A percentile compares a stretch with the other conserved stretches of the same genome.
Conservation (phyloP, 2,329 filamentous ascomycete genomes). For the Nannizziopsis arthrosporioides region DNA sequence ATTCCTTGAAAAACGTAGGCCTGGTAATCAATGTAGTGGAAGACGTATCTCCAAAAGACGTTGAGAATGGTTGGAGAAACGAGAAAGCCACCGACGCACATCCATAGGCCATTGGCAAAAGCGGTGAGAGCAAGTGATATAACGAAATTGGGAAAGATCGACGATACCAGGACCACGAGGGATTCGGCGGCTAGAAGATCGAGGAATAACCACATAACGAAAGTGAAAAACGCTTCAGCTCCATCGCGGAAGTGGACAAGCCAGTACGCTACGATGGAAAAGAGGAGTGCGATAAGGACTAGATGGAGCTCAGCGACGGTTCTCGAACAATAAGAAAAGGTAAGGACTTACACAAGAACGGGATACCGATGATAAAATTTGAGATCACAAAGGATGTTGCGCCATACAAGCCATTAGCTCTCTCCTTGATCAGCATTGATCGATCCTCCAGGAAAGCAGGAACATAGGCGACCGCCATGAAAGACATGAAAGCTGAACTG, state of each 20-base stretch:
- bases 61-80: conserved; percentile 62
- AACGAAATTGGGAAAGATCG: conserved; percentile 67
- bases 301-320: conserved; percentile 3
- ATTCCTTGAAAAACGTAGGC: conserved; percentile 79
- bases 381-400: conserved; percentile 59
- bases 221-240: conserved; percentile 58
- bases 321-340: not conserved
- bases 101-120: conserved; percentile 82
- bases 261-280: conserved; percentile 68
- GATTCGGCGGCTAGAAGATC: conserved; percentile 73
- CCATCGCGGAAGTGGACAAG: conserved; percentile 61
- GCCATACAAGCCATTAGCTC: conserved; percentile 69
- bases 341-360: conserved; percentile 52
- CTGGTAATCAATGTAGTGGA: conserved; percentile 83
- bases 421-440: conserved; percentile 61
- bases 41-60: conserved; percentile 74
- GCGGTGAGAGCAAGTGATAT: conserved; percentile 66
- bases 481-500: conserved; percentile 62
- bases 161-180: conserved; percentile 64
- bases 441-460: conserved; percentile 73
- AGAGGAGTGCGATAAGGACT: conserved; percentile 63
- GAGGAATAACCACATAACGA: conserved; percentile 74
- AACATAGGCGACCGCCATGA: conserved; percentile 76
- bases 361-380: conserved; percentile 72
- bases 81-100: conserved; percentile 74